Base-by-base conservation (phyloP, 345 rosid genomes). In the Passiflora organensis region DNA sequence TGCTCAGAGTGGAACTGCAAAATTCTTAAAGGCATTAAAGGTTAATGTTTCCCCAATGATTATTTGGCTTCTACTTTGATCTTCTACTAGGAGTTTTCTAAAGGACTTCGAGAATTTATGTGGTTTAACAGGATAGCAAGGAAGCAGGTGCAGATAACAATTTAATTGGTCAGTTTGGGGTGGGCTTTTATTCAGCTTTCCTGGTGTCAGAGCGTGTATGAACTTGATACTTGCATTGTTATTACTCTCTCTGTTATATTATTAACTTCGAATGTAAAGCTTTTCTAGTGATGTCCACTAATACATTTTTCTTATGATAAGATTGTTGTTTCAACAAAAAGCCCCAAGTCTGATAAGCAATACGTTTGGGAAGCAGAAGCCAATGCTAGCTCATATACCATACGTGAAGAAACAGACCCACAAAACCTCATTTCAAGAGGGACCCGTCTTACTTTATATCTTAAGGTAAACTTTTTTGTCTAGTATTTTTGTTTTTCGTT, bases 1-100 rank as follows among this genome's bases (percentile, higher is more conserved):
- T 64, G 99, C 99, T 0, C 95, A 93, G 60, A 93, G 97, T 79
- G 99, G 99, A 64, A 93, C 99, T 54, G 95, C 99, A 21, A 93
- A 93, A 65, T 93, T 93, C 70, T 64, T 89, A 68, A 82, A 84
- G 76, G 91, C 99, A 18, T 6, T 89, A 62, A 93, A 89, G 99
- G 99, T 93, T 39, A 54, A 34, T 42, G 44, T 18, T 10, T 53
- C 56, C 62, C 18, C 12, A 37, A 45, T 36, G 25, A 5, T 32
- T 4, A n/a, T 32, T 32, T 43, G 11, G 12, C 14, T 28, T 32
- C 18, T 39, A 1, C 45, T n/a, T 22, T 32, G 34, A 28, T 16
- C 16, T 53, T 44, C 5, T 58, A 9, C 51, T 20, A 5, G 12
- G 3, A 28, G 3, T 51, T 58, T 32, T 16, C 43, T 47, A 17